Conservation (phyloP, 1,139 yeast genomes). For the Hansenula lynferdii region DNA sequence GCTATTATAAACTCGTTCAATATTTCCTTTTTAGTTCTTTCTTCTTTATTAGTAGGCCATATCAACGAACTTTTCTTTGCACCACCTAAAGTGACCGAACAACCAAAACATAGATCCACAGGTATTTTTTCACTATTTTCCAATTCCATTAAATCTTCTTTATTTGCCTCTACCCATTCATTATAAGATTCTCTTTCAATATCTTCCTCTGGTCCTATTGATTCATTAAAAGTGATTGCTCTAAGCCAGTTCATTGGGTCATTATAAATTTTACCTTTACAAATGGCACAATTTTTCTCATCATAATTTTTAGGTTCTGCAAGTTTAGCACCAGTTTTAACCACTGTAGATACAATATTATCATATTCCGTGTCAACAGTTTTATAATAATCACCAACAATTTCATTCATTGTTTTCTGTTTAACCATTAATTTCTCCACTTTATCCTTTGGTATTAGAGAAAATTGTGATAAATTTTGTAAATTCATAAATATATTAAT, state of each 20-base stretch:
- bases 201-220: constrained; percentile 45
- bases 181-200: constrained; percentile 39
- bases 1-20: constrained; percentile 47
- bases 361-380: constrained; percentile 80
- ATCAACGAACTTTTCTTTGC: constrained; percentile 36
- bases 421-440: constrained; percentile 20
- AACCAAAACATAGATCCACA: constrained; percentile 65
- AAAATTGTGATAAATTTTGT: constrained; percentile 13
- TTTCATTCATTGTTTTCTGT: constrained; percentile 73
- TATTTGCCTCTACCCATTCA: constrained; percentile 27
- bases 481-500: constrained; percentile 47
- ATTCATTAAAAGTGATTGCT: constrained; percentile 63
- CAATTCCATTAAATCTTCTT: constrained; percentile 3
- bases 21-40: constrained; percentile 30
- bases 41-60: constrained; percentile 46
- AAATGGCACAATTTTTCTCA: constrained; percentile 40
- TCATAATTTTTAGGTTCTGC: constrained; percentile 39
- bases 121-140: constrained; percentile 15
- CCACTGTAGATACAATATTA: constrained; percentile 90
- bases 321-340: constrained; percentile 81
- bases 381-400: constrained; percentile 69
- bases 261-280: constrained; percentile 45
- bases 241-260: constrained; percentile 68
- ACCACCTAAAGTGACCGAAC: constrained; percentile 56
- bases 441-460: constrained; percentile 8